Evolutionary conservation across 176 grass and related monocot genomes (phyloP).

Genomic region (Triticum aestivum): IWGSC_CS_RefSeq_v2.1 NC_057802.1:525495822-525496321

Average conservation of each 20-base stretch:
- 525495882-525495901: background rate
- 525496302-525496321: too few relatives aligned
- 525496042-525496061: slow-evolving; percentile 32
- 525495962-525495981: too few relatives aligned
- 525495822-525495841: too few relatives aligned
- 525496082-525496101: slow-evolving; percentile 17
- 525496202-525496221: slow-evolving; percentile 15
- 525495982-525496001: slow-evolving; percentile 16
- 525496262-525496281: too few relatives aligned
- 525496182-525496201: slow-evolving; percentile 28
- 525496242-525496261: too few relatives aligned
- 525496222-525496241: background rate
- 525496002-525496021: background rate
- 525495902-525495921: background rate
- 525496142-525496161: slow-evolving; percentile 37
- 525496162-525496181: slow-evolving; percentile 32
- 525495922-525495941: too few relatives aligned
- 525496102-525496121: slow-evolving; percentile 1
- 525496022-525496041: background rate
- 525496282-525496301: too few relatives aligned
- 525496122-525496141: slow-evolving; percentile 42
- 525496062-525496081: slow-evolving; percentile 37
- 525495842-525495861: too few relatives aligned
- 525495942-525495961: too few relatives aligned
- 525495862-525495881: too few relatives aligned